Evolutionary conservation across 1,139 yeast species (phyloP).

Genomic region (Wickerhamomyces sp.): DNA sequence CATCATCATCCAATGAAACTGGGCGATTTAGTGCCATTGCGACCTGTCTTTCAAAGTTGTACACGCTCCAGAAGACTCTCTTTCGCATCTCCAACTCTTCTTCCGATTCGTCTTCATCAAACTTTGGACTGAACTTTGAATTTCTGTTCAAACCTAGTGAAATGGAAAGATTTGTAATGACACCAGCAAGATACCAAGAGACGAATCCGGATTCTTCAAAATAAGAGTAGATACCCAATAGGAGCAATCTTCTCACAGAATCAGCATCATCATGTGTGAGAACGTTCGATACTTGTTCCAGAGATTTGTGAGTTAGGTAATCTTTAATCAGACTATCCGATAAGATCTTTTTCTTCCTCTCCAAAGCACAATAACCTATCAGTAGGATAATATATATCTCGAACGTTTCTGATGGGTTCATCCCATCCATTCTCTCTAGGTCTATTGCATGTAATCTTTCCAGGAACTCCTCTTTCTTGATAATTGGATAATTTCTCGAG

Average conservation of each 20-base stretch:
- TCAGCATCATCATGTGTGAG: slow-evolving; percentile 32
- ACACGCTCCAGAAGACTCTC: slow-evolving; percentile 47
- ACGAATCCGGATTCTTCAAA: slow-evolving; percentile 39
- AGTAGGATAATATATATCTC: slow-evolving; percentile 46
- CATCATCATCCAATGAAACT: slow-evolving; percentile 40
- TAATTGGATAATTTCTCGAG: slow-evolving; percentile 39
- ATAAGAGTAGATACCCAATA: slow-evolving; percentile 41
- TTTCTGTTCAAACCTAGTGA: slow-evolving; percentile 40
- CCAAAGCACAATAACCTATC: slow-evolving; percentile 42
- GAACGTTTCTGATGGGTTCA: slow-evolving; percentile 26
- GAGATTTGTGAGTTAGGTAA: slow-evolving; percentile 31
- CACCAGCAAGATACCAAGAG: slow-evolving; percentile 45
- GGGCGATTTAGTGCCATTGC: slow-evolving; percentile 41
- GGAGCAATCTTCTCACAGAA: slow-evolving; percentile 34
- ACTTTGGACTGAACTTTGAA: slow-evolving; percentile 23
- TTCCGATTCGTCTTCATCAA: slow-evolving; percentile 24
- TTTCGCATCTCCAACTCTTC: slow-evolving; percentile 36
- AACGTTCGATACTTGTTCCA: slow-evolving; percentile 31
- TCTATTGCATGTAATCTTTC: slow-evolving; percentile 29
- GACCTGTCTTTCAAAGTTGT: slow-evolving; percentile 41
- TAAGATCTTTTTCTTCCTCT: slow-evolving; percentile 33
- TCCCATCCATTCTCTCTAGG: slow-evolving; percentile 23
- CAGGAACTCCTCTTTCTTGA: slow-evolving; percentile 34
- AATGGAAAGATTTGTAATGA: slow-evolving; percentile 36
- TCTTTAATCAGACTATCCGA: slow-evolving; percentile 31